Conservation (phyloP, 345 rosid genomes). For the Microthlaspi erraticum region DNA sequence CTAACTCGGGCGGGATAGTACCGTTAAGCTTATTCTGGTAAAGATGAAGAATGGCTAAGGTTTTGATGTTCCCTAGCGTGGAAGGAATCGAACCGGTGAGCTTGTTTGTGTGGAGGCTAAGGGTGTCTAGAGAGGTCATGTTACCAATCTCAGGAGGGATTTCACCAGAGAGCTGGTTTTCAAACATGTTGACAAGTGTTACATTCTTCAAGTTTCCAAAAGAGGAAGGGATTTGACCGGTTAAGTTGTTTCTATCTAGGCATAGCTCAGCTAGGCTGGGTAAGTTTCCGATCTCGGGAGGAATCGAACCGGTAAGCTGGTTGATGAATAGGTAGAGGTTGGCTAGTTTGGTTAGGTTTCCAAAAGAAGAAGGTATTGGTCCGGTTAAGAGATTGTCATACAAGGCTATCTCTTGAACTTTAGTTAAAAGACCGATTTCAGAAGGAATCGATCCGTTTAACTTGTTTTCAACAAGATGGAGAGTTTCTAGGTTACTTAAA, state of each 20-base stretch:
- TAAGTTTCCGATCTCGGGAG: slow-evolving; percentile 47
- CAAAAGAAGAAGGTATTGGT: slow-evolving; percentile 45
- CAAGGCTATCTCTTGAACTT: slow-evolving; percentile 32
- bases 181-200: slow-evolving; percentile 37
- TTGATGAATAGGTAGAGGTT: slow-evolving; percentile 46
- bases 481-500: slow-evolving; percentile 43
- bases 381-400: slow-evolving; percentile 48
- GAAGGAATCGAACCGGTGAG: slow-evolving; percentile 44
- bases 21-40: slow-evolving; percentile 30
- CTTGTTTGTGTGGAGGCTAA: slow-evolving; percentile 39
- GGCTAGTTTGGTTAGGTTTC: slow-evolving; percentile 44
- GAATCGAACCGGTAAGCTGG: slow-evolving; percentile 42
- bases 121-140: slow-evolving; percentile 33
- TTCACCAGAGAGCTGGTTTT: slow-evolving; percentile 31
- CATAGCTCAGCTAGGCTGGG: slow-evolving; percentile 47
- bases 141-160: slow-evolving; percentile 48
- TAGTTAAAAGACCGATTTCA: slow-evolving; percentile 45
- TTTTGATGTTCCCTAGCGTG: slow-evolving; percentile 35
- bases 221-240: slow-evolving; percentile 47
- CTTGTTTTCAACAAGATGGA: slow-evolving; percentile 48
- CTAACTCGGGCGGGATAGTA: slow-evolving; percentile 37
- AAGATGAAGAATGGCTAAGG: slow-evolving; percentile 34
- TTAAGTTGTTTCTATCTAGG: slow-evolving; percentile 43
- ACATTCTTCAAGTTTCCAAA: slow-evolving; percentile 47
- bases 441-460: slow-evolving; percentile 49